Evolutionary conservation across 805 yeast species (phyloP), one percentile per base, ranked within the genome.

Genomic region (Tetrapisispora iriomotensis): DNA sequence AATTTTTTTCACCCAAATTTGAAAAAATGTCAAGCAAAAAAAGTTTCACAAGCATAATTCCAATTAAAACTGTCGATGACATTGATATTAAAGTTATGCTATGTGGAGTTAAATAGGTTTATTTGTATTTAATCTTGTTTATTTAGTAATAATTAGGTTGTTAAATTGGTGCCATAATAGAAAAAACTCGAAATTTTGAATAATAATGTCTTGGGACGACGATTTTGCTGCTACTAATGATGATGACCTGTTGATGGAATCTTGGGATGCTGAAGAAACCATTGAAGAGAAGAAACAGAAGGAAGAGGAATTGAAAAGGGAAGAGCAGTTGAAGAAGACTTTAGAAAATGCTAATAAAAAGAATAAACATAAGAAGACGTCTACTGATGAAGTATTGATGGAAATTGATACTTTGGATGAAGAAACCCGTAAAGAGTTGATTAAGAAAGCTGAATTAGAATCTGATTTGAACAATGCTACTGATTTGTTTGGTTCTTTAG

Each of bases 381-480:
- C 65, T 33, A 60, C 62, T 12, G 60, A 56, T 26, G 61, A 61
- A 44, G 67, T 62, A 12, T 54, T 70, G 36, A 50, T 75, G 53
- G 82, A 77, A 34, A 70, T 82, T 45, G 90, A 82, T 45, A 66
- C 67, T 14, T 73, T 82, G 29, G 95, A 85, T 59, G 82, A 76
- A 47, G 69, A 67, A 45, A 79, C 90, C n/a, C 72, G 85, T 55
- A 74, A 68, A 50, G 87, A 82, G 55, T 62, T 87, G 61, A 69
- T 83, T 62, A 79, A 71, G 55, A 70, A 81, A 59, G 94, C 92
- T 17, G 95, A 90, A 64, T 54, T 85, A 43, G 79, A 76, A 35
- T 74, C 94, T 21, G 98, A 90, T 65, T 69, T 90, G 61, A 85
- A 84, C 62, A 85, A 84, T 58, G 97, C 98, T 23, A 90, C 95